Conservation (phyloP, 1,139 yeast species). For the Hemisphaericaspora subhashii region DNA sequence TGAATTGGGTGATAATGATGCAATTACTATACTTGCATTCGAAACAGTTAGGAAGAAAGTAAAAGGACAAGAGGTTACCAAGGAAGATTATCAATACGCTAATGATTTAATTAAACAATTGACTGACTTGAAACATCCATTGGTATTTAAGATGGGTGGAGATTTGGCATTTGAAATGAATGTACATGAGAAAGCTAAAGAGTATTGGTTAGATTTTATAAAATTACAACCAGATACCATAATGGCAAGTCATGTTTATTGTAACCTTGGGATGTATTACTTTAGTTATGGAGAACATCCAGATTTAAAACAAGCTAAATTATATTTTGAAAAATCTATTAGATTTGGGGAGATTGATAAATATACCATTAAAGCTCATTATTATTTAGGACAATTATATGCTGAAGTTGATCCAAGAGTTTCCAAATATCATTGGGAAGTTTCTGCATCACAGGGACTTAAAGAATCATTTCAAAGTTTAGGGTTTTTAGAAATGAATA, state of each 20-base stretch:
- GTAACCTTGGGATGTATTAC: slow-evolving; percentile 65
- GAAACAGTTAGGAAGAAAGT: slow-evolving; percentile 43
- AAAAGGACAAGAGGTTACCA: slow-evolving; percentile 19
- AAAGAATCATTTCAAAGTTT: slow-evolving; percentile 72
- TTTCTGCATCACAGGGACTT: slow-evolving; percentile 75
- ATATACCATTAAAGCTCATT: slow-evolving; percentile 68
- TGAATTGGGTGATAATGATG: slow-evolving; percentile 78
- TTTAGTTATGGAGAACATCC: slow-evolving; percentile 48
- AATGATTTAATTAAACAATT: slow-evolving; percentile 59
- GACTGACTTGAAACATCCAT: slow-evolving; percentile 63
- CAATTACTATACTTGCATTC: slow-evolving; percentile 70
- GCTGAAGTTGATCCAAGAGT: slow-evolving; percentile 54
- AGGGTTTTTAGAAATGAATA: slow-evolving; percentile 76
- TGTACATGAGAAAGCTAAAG: slow-evolving; percentile 50
- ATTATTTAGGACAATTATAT: slow-evolving; percentile 70
- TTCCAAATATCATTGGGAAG: slow-evolving; percentile 69
- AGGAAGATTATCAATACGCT: slow-evolving; percentile 64
- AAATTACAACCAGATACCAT: slow-evolving; percentile 54
- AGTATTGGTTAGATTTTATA: slow-evolving; percentile 62
- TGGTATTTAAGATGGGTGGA: slow-evolving; percentile 71
- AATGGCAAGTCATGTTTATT: slow-evolving; percentile 70
- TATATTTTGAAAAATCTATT: slow-evolving; percentile 62
- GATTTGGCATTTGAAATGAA: slow-evolving; percentile 59
- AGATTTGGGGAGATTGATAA: slow-evolving; percentile 55
- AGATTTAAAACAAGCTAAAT: slow-evolving; percentile 51